phyloP scores from a whole-genome alignment of 164 flowering plant genomes.

The Dillenia suffruticosa region DNA sequence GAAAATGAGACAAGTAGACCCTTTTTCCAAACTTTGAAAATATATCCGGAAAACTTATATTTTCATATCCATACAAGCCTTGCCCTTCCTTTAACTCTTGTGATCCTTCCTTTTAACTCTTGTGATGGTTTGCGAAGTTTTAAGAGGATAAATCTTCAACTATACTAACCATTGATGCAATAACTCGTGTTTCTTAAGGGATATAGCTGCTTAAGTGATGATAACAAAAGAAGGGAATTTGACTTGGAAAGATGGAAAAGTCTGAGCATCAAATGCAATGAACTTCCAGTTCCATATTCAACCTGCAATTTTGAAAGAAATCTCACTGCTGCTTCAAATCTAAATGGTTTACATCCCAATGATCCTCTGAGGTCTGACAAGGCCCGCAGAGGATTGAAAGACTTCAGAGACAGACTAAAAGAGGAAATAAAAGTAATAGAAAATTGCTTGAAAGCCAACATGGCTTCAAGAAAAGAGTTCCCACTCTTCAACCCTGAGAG shows the following conservation, averaged over 20 bases:
- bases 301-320: constrained; percentile 4
- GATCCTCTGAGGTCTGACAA: constrained; percentile 14
- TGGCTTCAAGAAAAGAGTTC: constrained; percentile 28
- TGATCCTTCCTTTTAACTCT: too few species aligned
- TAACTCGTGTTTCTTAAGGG: constrained; percentile 42
- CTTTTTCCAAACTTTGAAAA: too few species aligned
- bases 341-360: constrained; percentile 3
- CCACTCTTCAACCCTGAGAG: constrained; percentile 43
- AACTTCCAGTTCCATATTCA: constrained; percentile 16
- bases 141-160: neutral
- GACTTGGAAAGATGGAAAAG: constrained; percentile 40
- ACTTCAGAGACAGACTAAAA: constrained; percentile 43
- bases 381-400: constrained; percentile 22
- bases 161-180: neutral
- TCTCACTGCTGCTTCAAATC: constrained; percentile 1
- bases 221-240: constrained; percentile 46
- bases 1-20: too few species aligned
- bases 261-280: constrained; percentile 48
- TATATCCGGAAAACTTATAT: too few species aligned
- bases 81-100: too few species aligned
- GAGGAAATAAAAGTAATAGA: constrained; percentile 58
- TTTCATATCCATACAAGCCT: too few species aligned
- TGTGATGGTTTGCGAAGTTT: neutral
- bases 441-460: constrained; percentile 36
- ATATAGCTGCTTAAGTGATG: constrained; percentile 54